Evolutionary conservation across 1,284 basidiomycete species (phyloP).

Genomic region (Fomitiporia mediterranea): DNA sequence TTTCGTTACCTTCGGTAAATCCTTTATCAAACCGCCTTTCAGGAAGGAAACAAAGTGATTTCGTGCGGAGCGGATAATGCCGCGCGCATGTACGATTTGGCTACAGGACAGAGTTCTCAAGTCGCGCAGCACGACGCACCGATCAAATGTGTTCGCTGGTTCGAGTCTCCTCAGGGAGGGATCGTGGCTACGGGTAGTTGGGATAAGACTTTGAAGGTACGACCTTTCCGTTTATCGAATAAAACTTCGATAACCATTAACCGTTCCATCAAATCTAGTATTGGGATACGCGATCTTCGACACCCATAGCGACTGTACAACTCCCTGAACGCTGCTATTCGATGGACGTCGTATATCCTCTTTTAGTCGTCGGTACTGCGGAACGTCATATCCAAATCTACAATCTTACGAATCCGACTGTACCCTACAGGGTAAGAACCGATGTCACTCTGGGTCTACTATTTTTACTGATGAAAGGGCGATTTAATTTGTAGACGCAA

Average conservation of each 20-base stretch:
- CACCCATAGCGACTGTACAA: conserved; percentile 73
- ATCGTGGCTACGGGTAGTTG: conserved; percentile 85
- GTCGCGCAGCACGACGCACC: conserved; percentile 84
- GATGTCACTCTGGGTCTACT: conserved; percentile 9
- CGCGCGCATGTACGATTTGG: conserved; percentile 76
- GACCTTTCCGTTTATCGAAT: conserved; percentile 14
- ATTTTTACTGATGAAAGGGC: too few relatives aligned
- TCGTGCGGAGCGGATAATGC: conserved; percentile 87
- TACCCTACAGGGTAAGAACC: conserved; percentile 68
- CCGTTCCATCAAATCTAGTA: conserved; percentile 51
- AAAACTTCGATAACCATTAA: too few relatives aligned
- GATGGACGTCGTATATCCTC: conserved; percentile 78
- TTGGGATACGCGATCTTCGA: conserved; percentile 80
- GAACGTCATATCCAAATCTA: conserved; percentile 87
- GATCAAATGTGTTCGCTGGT: conserved; percentile 72
- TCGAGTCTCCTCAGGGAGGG: conserved; percentile 63
- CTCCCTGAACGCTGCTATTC: conserved; percentile 90
- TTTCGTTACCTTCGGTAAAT: too few relatives aligned
- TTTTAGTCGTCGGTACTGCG: conserved; percentile 95
- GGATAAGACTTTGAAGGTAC: conserved; percentile 87
- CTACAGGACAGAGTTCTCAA: conserved; percentile 65
- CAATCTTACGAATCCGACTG: conserved; percentile 79
- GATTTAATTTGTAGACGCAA: conserved; percentile 50
- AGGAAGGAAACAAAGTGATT: conserved; percentile 80
- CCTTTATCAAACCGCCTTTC: neutral